A percentile compares a stretch with the other conserved stretches of the same genome.
These are phyloP conservation scores for Xylariomycetidae sp. DNA, from an alignment of 2,329 filamentous ascomycete species.

Conservation along the genomic window DNA sequence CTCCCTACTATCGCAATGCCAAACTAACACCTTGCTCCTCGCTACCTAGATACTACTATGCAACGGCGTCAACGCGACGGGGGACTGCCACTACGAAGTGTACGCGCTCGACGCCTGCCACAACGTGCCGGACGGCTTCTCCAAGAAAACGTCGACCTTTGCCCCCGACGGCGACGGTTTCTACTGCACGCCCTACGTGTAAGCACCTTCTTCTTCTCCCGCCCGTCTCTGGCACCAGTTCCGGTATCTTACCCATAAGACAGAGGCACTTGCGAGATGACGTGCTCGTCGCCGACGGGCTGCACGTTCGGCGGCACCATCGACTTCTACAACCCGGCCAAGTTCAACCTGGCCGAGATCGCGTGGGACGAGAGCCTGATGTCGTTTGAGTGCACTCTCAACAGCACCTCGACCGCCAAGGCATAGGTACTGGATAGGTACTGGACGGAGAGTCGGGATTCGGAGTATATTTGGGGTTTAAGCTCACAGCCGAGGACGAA, in stretches of 20 bases:
- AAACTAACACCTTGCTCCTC: slow-evolving; percentile 4
- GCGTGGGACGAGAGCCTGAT: slow-evolving; percentile 36
- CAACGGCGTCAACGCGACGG: slow-evolving; percentile 44
- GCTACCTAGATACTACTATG: slow-evolving; percentile 41
- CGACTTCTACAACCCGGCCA: slow-evolving; percentile 38
- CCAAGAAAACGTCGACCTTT: slow-evolving; percentile 41
- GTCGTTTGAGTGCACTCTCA: slow-evolving; percentile 32
- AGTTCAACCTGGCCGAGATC: slow-evolving; percentile 40
- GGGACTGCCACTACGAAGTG: slow-evolving; percentile 36
- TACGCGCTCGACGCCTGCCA: slow-evolving; percentile 40
- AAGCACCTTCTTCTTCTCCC: slow-evolving; percentile 8
- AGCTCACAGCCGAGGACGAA: slow-evolving; percentile 7
- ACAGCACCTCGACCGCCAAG: slow-evolving; percentile 10
- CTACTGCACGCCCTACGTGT: slow-evolving; percentile 38
- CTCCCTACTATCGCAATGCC: background rate
- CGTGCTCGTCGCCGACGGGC: slow-evolving; percentile 45
- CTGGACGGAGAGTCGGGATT: slow-evolving; percentile 14
- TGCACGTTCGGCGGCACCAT: slow-evolving; percentile 47
- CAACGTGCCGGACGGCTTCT: slow-evolving; percentile 36
- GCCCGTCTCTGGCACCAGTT: background rate
- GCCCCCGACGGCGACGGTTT: slow-evolving; percentile 44
- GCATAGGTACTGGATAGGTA: background rate
- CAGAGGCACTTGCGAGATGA: slow-evolving; percentile 32
- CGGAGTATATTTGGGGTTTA: slow-evolving; percentile 15
- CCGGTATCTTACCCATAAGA: slow-evolving; percentile 7